Evolutionary conservation across 495 filamentous ascomycete genomes (phyloP).

Genomic region (Aspergillus ostianus): DNA sequence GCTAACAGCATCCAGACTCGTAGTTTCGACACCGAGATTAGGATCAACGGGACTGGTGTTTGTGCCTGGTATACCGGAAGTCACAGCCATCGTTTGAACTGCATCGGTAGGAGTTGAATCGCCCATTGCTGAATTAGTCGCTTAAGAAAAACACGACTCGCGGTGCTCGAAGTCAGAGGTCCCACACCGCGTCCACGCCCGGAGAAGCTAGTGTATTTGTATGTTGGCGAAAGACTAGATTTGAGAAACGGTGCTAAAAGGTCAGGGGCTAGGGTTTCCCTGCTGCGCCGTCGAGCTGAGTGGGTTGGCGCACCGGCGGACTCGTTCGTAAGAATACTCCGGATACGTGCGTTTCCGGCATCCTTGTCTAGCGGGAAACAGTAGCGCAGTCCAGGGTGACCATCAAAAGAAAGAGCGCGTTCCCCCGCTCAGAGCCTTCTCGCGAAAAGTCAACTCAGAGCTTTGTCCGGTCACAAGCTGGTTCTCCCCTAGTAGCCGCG

Average conservation of each 20-base stretch:
- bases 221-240: neutral
- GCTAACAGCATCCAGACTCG: too few species aligned
- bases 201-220: neutral
- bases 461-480: neutral
- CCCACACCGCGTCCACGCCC: neutral
- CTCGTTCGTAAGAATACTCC: neutral
- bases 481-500: neutral
- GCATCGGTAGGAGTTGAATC: neutral
- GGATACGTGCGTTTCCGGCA: neutral
- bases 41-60: neutral
- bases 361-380: constrained; percentile 2
- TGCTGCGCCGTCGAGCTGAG: too few species aligned
- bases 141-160: neutral
- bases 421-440: constrained; percentile 1
- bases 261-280: too few species aligned
- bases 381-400: constrained; percentile 1
- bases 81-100: neutral
- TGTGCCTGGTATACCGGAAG: neutral
- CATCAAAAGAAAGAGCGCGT: neutral
- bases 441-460: neutral
- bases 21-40: too few species aligned
- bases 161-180: neutral
- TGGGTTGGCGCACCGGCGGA: neutral
- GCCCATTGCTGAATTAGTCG: neutral
- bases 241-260: too few species aligned